Evolutionary conservation across 225 moss, liverwort and hornwort species (phyloP).

Genomic region (Sphagnum tenellum): DNA sequence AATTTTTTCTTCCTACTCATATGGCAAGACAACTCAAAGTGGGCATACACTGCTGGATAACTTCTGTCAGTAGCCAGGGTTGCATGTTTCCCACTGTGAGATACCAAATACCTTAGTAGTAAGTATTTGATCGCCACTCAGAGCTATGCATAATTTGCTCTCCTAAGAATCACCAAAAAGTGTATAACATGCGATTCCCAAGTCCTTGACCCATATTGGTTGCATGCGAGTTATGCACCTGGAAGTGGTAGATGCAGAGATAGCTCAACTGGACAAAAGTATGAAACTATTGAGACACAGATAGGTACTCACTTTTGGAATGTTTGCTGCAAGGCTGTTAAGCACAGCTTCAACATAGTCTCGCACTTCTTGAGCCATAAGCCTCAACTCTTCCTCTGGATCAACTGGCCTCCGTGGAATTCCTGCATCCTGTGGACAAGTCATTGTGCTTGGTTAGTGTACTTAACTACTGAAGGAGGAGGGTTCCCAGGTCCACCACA

Average conservation of each 20-base stretch:
- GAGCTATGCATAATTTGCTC: too few relatives aligned
- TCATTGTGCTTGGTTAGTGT: background rate
- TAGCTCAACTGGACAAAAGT: background rate
- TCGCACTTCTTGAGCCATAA: slow-evolving; percentile 6
- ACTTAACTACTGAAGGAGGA: background rate
- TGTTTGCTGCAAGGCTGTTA: slow-evolving; percentile 7
- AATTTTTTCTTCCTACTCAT: too few relatives aligned
- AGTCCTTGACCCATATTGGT: too few relatives aligned
- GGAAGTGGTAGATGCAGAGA: background rate
- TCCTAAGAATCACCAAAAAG: too few relatives aligned
- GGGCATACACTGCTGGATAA: too few relatives aligned
- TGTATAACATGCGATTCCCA: too few relatives aligned
- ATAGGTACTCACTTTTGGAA: background rate
- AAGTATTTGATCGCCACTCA: too few relatives aligned
- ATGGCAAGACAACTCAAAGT: too few relatives aligned
- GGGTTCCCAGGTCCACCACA: background rate
- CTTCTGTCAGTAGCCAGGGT: too few relatives aligned
- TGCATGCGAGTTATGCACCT: too few relatives aligned
- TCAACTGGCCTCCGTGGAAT: slow-evolving; percentile 2
- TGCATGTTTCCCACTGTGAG: too few relatives aligned
- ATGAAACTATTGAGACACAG: background rate
- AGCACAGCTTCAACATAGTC: slow-evolving; percentile 8
- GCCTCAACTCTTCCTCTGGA: slow-evolving; percentile 4
- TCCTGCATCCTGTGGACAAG: background rate
- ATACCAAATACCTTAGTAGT: too few relatives aligned